Evolutionary conservation across 306 rosid genomes (phyloP), one percentile per base, ranked within the genome.

Genomic region (Cyclanthera cordifolia): DNA sequence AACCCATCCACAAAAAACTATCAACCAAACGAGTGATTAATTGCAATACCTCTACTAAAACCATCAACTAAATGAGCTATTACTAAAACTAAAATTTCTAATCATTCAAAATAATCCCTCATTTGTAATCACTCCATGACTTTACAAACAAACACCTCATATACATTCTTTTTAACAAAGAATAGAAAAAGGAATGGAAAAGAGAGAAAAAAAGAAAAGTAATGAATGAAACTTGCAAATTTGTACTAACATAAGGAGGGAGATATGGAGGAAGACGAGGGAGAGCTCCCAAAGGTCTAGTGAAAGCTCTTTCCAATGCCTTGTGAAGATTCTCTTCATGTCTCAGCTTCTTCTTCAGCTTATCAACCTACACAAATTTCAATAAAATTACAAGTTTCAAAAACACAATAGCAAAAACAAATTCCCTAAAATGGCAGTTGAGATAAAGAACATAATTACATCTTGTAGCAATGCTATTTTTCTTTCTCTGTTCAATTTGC

Each of bases 251-350:
- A 80, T 80, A 56, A 54, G 93, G 88, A 82, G 98, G 98, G 53
- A 92, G 96, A 89, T 87, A 92, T 17, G 98, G 96, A 75, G 98
- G 98, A 72, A 92, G 92, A 71, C 96, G 96, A 77, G 98, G 98
- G 46, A 92, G 82, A 71, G 96, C 88, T 73, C 98, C 98, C 53
- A 92, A 73, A 53, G 98, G 96, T 72, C 98, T 81, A 2, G 93
- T 84, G 21, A 92, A 88, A 64, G 95, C 98, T 74, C 98, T 89
- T 72, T 92, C 98, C 61, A 92, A 83, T 19, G 87, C 98, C 80
- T 87, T 92, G 13, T 92, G 98, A 17, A 92, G 89, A 82, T 92
- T 89, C 72, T 92, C 98, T 85, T 92, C 96, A 73, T 87, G 95
- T 73, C 95, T 89, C 16, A 92, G 98, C 80, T 89, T 92, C 83